Percentiles rank a stretch among this genome's conserved stretches.
Evolutionary conservation across 2,329 filamentous ascomycete genomes (phyloP).

Genomic region (Coniochaeta ligniaria): DNA sequence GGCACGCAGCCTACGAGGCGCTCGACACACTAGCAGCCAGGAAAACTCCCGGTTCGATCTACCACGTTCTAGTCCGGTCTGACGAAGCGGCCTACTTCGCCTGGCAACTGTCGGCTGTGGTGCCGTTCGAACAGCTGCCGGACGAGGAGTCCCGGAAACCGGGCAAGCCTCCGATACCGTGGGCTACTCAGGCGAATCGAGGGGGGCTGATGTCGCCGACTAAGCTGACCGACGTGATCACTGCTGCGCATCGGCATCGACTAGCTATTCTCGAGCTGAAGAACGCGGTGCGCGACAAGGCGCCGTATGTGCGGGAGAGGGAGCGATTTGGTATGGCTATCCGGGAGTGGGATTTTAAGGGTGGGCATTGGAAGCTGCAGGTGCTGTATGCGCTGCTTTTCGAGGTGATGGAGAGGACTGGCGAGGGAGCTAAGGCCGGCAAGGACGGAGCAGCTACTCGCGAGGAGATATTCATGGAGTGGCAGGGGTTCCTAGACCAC

Average conservation of each 20-base stretch:
- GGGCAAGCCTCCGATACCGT: slow-evolving; percentile 39
- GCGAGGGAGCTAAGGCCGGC: slow-evolving; percentile 17
- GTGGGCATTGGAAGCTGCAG: slow-evolving; percentile 63
- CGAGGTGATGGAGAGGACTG: slow-evolving; percentile 43
- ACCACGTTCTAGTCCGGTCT: slow-evolving; percentile 50
- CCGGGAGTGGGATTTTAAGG: slow-evolving; percentile 57
- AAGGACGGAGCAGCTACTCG: slow-evolving; percentile 15
- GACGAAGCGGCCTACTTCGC: slow-evolving; percentile 61
- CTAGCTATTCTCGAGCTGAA: slow-evolving; percentile 58
- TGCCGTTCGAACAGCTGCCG: slow-evolving; percentile 59
- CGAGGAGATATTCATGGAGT: slow-evolving; percentile 36
- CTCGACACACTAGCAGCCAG: slow-evolving; percentile 44
- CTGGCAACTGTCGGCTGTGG: slow-evolving; percentile 70
- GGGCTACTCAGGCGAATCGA: slow-evolving; percentile 56
- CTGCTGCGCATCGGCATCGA: slow-evolving; percentile 55
- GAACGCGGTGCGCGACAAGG: slow-evolving; percentile 35
- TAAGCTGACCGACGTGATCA: slow-evolving; percentile 62
- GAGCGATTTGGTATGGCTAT: slow-evolving; percentile 70
- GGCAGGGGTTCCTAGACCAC: slow-evolving; percentile 50
- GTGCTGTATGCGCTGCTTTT: slow-evolving; percentile 60
- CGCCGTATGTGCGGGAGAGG: slow-evolving; percentile 40
- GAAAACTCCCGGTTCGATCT: slow-evolving; percentile 37
- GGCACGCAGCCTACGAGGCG: slow-evolving; percentile 57
- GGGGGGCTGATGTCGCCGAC: slow-evolving; percentile 78
- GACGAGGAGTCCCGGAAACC: slow-evolving; percentile 28